A percentile compares a stretch with the other conserved stretches of the same genome.
Conservation (phyloP, 2,329 filamentous ascomycete species). For the Anisogramma anomala region DNA sequence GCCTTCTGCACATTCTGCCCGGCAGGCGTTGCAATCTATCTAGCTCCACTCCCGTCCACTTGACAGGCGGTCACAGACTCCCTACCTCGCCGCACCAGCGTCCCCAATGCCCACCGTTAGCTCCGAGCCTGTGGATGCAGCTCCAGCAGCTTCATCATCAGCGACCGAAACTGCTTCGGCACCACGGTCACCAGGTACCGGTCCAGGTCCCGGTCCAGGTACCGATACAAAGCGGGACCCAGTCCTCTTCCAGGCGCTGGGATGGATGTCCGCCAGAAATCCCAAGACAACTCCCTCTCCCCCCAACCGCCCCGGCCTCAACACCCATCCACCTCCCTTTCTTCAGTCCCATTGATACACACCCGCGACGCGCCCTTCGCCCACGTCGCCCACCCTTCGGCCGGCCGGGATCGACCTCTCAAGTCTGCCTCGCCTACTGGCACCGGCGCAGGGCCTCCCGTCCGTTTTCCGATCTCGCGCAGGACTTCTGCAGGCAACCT, state of each 20-base stretch:
- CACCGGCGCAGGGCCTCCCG: not conserved
- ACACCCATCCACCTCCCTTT: conserved; percentile 13
- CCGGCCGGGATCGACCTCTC: conserved; percentile 1
- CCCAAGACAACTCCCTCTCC: conserved; percentile 13
- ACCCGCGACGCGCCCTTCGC: conserved; percentile 11
- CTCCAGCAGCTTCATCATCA: not conserved
- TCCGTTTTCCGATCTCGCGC: conserved; percentile 6
- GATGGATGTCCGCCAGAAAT: conserved; percentile 14
- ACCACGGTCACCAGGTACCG: no score
- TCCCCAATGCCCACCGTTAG: not conserved
- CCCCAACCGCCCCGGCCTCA: conserved; percentile 12
- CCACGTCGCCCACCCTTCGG: not conserved
- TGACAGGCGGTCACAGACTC: not conserved
- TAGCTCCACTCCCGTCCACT: not conserved
- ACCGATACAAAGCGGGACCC: not conserved
- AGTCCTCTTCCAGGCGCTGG: conserved; percentile 9
- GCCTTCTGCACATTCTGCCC: not conserved
- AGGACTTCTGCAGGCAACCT: conserved; percentile 20
- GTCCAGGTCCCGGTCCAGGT: conserved; percentile 5
- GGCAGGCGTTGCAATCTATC: no score
- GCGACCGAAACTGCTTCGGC: no score
- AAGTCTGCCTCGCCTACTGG: conserved; percentile 6
- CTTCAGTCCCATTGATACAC: conserved; percentile 11
- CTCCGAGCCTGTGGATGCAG: not conserved
- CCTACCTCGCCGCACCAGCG: not conserved